Base-by-base conservation (phyloP, 2,329 filamentous ascomycete genomes). In the Calonectria fujianensis region DNA sequence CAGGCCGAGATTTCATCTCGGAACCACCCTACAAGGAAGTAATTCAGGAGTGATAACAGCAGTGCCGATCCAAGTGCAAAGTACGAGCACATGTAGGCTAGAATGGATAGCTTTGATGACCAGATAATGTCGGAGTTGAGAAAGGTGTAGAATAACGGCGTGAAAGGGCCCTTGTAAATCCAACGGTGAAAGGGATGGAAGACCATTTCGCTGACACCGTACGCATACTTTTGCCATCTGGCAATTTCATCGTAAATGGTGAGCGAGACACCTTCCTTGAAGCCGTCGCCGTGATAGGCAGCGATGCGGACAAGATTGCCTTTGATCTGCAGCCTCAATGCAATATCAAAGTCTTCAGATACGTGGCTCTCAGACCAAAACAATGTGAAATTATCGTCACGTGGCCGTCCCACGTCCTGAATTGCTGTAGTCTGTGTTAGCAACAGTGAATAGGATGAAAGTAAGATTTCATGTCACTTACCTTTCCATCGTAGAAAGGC, bases 21-120 rank as follows among this genome's bases (percentile, higher is more conserved):
- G 85, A 90, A 94, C 91, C 92, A 94, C 48, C 94, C 94, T 67
- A 94, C 88, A 50, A 94, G 84, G 83, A 95, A 91, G 84, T 95
- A 95, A 84, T 95, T 95, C 73, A 90, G 84, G 1, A 93, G 80
- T 0, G 93, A 94, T 64, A 95, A 86, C n/a, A 92, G 85, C 86
- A 93, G 92, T 3, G 92, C 91, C 0, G 91, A 90, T 4, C 90
- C 93, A 73, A 95, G 91, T 29, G 93, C 93, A 79, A 94, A 94
- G 85, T 94, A 94, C 7, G 93, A 94, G 75, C 91, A 92, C 75
- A 94, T 91, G 82, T 94, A 94, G 2, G 92, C 91, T 80, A 95
- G 85, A 81, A 95, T 94, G 50, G 93, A 94, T 76, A 95, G 84
- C 83, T 95, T 95, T 59, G 91, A 93, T 10, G 91, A 90, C 59